phyloP scores from a whole-genome alignment of 768 basidiomycete genomes.

The Glaciozyma martinii region DNA sequence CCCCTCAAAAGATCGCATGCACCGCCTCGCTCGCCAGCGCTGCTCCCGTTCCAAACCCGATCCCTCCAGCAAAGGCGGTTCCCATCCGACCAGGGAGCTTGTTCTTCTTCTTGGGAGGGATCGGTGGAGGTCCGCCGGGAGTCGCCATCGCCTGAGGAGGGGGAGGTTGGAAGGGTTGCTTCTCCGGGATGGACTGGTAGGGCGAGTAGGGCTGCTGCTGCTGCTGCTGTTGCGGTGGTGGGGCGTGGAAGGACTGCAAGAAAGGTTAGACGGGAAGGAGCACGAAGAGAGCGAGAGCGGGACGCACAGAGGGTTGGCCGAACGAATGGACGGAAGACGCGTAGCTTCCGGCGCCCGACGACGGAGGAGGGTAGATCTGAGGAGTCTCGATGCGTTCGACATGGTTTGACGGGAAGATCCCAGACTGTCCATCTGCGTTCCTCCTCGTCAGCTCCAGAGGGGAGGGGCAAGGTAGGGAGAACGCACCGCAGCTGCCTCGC shows the following conservation, averaged over 20 bases:
- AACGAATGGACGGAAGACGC: neutral
- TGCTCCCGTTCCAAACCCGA: neutral
- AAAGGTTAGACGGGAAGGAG: neutral
- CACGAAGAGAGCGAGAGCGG: neutral
- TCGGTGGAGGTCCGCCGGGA: neutral
- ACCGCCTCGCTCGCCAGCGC: neutral
- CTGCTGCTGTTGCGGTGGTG: neutral
- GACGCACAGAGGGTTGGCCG: neutral
- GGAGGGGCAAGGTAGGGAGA: constrained; percentile 16
- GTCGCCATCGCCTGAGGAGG: neutral
- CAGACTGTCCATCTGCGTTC: constrained; percentile 51
- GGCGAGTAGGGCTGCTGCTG: neutral
- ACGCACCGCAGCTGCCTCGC: constrained; percentile 47
- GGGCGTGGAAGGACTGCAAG: neutral
- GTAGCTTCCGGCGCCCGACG: neutral
- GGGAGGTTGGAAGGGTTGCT: neutral
- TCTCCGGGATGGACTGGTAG: neutral
- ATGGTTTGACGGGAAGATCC: constrained; percentile 62
- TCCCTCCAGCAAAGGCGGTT: neutral
- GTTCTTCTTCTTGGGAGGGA: neutral
- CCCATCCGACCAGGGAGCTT: neutral
- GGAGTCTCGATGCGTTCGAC: neutral
- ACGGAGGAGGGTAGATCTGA: neutral
- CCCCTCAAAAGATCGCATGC: no score
- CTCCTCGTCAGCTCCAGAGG: neutral